Evolutionary conservation across 129 eudicot species (phyloP).

Genomic region (Artemisia annua): DNA sequence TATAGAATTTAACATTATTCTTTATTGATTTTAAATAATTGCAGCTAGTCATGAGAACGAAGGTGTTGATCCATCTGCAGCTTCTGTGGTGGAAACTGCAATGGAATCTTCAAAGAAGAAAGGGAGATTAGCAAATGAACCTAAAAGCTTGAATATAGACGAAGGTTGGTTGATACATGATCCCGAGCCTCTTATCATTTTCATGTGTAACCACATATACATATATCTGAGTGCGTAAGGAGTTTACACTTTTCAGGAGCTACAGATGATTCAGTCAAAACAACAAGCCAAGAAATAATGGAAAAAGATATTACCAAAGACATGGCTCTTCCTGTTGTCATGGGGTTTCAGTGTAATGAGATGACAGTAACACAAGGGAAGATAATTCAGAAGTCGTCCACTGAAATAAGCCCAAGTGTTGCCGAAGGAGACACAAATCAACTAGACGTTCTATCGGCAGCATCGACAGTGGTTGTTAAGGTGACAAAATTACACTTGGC

Average conservation of each 20-base stretch:
- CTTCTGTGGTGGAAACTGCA: constrained; percentile 20
- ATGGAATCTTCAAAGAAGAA: constrained; percentile 19
- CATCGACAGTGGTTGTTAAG: constrained; percentile 22
- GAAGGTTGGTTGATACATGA: constrained; percentile 35
- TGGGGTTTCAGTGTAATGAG: too few species aligned
- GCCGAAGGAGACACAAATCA: constrained; percentile 13
- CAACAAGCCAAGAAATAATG: constrained; percentile 25
- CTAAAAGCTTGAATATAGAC: constrained; percentile 19
- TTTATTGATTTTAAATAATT: background rate
- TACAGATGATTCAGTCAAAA: constrained; percentile 19
- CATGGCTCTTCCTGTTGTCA: too few species aligned
- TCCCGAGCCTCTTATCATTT: background rate
- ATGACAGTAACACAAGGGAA: too few species aligned
- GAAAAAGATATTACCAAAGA: background rate
- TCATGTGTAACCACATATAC: background rate
- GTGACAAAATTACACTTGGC: constrained; percentile 20
- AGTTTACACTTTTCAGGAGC: constrained; percentile 35
- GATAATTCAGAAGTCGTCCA: too few species aligned
- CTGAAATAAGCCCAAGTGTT: too few species aligned
- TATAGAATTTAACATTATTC: background rate
- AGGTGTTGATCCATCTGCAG: constrained; percentile 16
- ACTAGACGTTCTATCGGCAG: constrained; percentile 17
- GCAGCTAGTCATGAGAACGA: constrained; percentile 34
- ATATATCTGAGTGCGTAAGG: constrained; percentile 8
- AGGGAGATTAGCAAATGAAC: constrained; percentile 34